Evolutionary conservation across 2,329 filamentous ascomycete genomes (phyloP), one percentile per base, ranked within the genome.

Genomic region (Blastomyces percursus): DNA sequence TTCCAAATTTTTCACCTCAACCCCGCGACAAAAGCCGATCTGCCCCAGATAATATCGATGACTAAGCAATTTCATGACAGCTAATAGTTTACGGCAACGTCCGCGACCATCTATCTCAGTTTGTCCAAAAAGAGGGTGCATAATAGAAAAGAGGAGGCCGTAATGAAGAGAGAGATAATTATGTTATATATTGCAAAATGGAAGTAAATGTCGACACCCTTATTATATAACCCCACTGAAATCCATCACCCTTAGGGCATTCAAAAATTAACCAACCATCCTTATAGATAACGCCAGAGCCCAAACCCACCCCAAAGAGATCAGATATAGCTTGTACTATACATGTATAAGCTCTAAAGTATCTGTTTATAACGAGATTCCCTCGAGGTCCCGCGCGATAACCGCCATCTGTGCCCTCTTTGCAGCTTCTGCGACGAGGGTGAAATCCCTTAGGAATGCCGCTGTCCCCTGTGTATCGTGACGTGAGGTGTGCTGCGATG

Each of bases 331-430:
- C 24, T 16, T 51, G 30, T 55, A 51, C 12, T 24, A 11, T 27
- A 27, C 38, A 27, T 44, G 55, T 19, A 58, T 8, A 30, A 8
- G 40, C 3, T 35, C n/a, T 9, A n/a, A 27, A n/a, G 8, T n/a
- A 27, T 32, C 1, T 2, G 3, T 64, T 67, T 71, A 76, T 64
- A 76, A 67, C 52, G 72, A 72, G 58, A 76, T 70, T 42, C 74
- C 71, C 66, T 76, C 90, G 71, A 97, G 82, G 75, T 96, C 93
- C 65, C 92, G 83, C 81, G 92, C 88, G 74, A 96, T 80, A 71
- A 91, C 86, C 51, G 90, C 90, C 81, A 96, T 89, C 76, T 96
- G 90, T 9, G 93, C 93, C 54, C 92, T 82, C 77, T 96, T 96
- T 55, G 91, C 93, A 1, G 93, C 93, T 79, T 97, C 92, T 48